Conservation (phyloP, 371 early-diverging fungal species). For the Lichtheimia ornata region DNA sequence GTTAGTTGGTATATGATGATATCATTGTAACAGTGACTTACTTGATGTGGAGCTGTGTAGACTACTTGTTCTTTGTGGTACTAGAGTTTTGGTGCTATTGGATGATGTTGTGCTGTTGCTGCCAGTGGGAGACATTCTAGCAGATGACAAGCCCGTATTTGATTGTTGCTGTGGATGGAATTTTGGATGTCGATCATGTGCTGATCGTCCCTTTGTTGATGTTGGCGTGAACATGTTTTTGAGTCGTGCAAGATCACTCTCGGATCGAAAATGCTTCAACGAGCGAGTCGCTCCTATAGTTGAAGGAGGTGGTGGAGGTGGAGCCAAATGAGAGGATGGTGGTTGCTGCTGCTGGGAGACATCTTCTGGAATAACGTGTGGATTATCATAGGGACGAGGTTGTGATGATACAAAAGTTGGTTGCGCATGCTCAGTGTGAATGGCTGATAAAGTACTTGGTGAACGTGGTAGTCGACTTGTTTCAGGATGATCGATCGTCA, state of each 20-base stretch:
- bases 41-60: background rate
- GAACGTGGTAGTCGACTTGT: background rate
- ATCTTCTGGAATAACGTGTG: too few relatives aligned
- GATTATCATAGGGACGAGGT: too few relatives aligned
- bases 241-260: slow-evolving; percentile 34
- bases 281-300: background rate
- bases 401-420: slow-evolving; percentile 32
- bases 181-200: background rate
- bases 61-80: slow-evolving; percentile 7
- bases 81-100: slow-evolving; percentile 6
- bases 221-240: slow-evolving; percentile 16
- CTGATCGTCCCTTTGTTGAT: slow-evolving; percentile 1
- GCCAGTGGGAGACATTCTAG: background rate
- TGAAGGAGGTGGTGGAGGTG: background rate
- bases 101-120: too few relatives aligned
- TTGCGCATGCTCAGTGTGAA: slow-evolving; percentile 36
- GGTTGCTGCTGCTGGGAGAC: background rate
- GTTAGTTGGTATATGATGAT: background rate
- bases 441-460: slow-evolving; percentile 17
- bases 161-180: background rate
- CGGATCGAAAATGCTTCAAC: slow-evolving; percentile 35
- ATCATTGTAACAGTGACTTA: too few relatives aligned
- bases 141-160: background rate
- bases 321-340: background rate
- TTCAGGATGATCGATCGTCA: too few relatives aligned